A percentile compares a stretch with the other conserved stretches of the same genome.
phyloP scores from a whole-genome alignment of 495 filamentous ascomycete genomes.

The Alectoria sarmentosa region DNA sequence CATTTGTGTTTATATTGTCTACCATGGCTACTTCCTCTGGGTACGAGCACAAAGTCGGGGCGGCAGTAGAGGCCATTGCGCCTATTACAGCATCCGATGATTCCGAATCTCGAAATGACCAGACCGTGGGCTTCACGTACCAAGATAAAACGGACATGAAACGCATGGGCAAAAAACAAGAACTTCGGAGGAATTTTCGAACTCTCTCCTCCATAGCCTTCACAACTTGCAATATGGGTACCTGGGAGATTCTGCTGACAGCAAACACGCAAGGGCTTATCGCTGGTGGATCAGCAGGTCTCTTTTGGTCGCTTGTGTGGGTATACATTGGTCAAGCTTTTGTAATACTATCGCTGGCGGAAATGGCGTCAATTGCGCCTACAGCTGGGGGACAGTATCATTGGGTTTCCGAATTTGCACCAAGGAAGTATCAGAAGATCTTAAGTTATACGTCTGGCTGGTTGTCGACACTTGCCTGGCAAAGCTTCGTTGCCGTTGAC shows the following conservation, averaged over 20 bases:
- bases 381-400: background rate
- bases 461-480: constrained; percentile 42
- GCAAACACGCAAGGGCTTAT: constrained; percentile 26
- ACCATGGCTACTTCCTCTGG: background rate
- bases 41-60: background rate
- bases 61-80: background rate
- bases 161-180: constrained; percentile 32
- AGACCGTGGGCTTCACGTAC: background rate
- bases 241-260: background rate
- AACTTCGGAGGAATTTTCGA: constrained; percentile 29
- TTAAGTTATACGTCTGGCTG: constrained; percentile 1
- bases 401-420: background rate
- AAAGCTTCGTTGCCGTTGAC: constrained; percentile 1
- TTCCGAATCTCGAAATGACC: background rate
- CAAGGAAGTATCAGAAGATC: constrained; percentile 4
- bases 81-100: background rate
- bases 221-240: background rate
- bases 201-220: constrained; percentile 20
- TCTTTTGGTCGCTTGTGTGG: constrained; percentile 32
- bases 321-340: constrained; percentile 32
- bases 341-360: constrained; percentile 29
- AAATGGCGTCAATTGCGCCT: constrained; percentile 12
- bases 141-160: constrained; percentile 32
- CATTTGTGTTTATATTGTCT: background rate
- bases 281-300: constrained; percentile 32